Base-by-base conservation (phyloP, 257 asterid genomes). In the Ligustrum vulgare region DNA sequence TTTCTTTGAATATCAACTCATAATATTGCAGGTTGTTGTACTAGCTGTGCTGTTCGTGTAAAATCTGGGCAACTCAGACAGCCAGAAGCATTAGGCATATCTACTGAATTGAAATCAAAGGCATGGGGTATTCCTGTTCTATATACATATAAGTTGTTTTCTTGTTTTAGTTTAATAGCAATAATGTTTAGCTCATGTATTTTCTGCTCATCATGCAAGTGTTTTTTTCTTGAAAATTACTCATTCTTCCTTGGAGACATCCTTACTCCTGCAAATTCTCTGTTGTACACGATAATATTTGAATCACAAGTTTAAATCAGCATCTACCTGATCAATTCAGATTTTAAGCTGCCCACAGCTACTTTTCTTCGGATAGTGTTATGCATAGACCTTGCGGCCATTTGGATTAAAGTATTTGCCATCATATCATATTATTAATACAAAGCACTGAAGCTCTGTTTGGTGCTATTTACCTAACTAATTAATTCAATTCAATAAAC, bases 41-140 rank as follows among this genome's bases (percentile, higher is more conserved):
- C 98, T 45, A 94, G 98, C 79, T 94, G 98, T 79, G 98, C 98
- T 7, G 98, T 94, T 35, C 97, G 98, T 79, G 88, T 94, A 49
- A 94, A 89, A 87, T 90, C 98, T 67, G 98, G 98, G 77, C 74
- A 94, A 81, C 87, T 94, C 73, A 89, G 92, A 82, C 98, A 94
- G 84, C 98, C 98, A 43, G 98, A 92, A 85, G 98, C 98, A 72
- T 80, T 94, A 47, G 98, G 98, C 64, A 94, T 94, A 80, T 94
- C 97, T 76, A 91, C 93, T 72, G 98, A 94, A 76, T 74, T 94
- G 84, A 94, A 83, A 82, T 75, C 90, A 1, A 80, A 92, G 97
- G 97, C 87, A 41, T 60, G 73, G 22, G 72, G 32, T 54, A 8
- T 66, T 22, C 22, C 69, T 54, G 65, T 23, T 72, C 58, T 22